Conservation (phyloP, 352 stramenopile genomes). For the Phytophthora tubulina region DNA sequence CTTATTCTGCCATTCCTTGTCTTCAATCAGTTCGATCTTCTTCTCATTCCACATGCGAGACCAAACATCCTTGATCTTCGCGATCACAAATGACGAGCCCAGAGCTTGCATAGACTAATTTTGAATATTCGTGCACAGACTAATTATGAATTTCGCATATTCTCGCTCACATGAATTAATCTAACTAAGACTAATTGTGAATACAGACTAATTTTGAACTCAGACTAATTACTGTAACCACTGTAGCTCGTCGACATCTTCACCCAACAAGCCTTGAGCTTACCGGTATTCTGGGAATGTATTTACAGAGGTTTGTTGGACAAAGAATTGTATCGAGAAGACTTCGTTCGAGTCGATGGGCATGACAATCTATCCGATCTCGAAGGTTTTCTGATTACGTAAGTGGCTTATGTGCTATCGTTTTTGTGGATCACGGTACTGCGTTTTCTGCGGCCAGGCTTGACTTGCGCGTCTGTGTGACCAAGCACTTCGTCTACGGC, state of each 20-base stretch:
- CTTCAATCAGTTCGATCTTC: too few species aligned
- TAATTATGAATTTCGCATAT: too few species aligned
- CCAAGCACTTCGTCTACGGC: not conserved
- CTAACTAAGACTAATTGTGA: too few species aligned
- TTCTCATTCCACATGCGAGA: too few species aligned
- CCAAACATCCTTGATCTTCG: too few species aligned
- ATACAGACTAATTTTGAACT: too few species aligned
- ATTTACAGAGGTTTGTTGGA: slow-evolving; percentile 15
- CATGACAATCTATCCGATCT: not conserved
- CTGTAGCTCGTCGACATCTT: slow-evolving; percentile 18
- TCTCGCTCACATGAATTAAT: too few species aligned
- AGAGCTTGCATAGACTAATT: too few species aligned
- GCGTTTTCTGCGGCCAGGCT: slow-evolving; percentile 15
- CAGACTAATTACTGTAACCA: too few species aligned
- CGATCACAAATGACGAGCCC: too few species aligned
- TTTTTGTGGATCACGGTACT: slow-evolving; percentile 23
- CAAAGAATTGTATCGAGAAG: not conserved
- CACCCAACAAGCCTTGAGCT: slow-evolving; percentile 22
- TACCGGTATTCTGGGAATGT: not conserved
- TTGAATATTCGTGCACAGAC: too few species aligned
- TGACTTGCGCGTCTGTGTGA: slow-evolving; percentile 16
- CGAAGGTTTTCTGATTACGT: slow-evolving; percentile 16
- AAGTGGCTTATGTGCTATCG: not conserved
- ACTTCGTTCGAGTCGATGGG: not conserved
- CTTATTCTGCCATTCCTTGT: too few species aligned